These are phyloP conservation scores for Dioscorea cayenensis DNA, from an alignment of 116 monocot species.

Conservation along the genomic window DNA sequence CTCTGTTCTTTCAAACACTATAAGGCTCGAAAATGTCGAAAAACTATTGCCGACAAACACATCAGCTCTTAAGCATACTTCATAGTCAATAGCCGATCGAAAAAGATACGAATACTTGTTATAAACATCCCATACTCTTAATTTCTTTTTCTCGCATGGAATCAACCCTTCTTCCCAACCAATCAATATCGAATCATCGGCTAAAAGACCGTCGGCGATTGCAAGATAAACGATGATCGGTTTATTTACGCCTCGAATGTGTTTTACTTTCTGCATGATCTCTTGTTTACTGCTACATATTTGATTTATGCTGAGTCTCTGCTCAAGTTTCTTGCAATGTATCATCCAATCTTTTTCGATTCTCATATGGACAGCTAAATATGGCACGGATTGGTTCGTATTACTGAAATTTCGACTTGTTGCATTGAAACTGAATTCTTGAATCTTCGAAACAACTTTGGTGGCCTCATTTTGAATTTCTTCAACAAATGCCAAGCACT, in stretches of 20 bases:
- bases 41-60: neutral
- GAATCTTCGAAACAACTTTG: neutral
- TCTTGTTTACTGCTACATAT: neutral
- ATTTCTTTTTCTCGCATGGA: neutral
- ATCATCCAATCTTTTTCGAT: slow-evolving; percentile 1
- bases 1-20: neutral
- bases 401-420: neutral
- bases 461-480: neutral
- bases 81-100: slow-evolving; percentile 1
- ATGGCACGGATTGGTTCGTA: neutral
- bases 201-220: neutral
- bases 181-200: neutral
- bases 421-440: neutral
- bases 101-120: neutral
- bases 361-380: neutral
- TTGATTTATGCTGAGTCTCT: neutral
- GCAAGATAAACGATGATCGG: neutral
- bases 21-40: neutral
- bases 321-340: neutral
- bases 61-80: neutral
- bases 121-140: neutral
- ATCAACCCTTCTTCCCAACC: neutral
- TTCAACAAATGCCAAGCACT: neutral
- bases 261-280: neutral
- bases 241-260: neutral